Evolutionary conservation across 495 filamentous ascomycete genomes (phyloP).

Genomic region (Entonaema liquescens): DNA sequence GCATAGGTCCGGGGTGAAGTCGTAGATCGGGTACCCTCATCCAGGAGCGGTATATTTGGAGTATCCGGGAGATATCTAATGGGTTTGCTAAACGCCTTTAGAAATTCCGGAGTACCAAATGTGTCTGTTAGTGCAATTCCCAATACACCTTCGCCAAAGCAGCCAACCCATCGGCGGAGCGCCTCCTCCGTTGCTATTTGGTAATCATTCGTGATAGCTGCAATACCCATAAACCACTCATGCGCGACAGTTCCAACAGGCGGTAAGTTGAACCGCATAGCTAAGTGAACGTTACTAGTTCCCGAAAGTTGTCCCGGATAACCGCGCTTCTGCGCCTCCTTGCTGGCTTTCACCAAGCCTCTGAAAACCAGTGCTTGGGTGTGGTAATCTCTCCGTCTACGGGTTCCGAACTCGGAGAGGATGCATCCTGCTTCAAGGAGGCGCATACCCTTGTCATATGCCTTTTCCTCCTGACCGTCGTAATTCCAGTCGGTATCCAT

Average conservation of each 20-base stretch:
- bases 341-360: slow-evolving; percentile 77
- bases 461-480: slow-evolving; percentile 82
- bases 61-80: slow-evolving; percentile 45
- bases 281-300: slow-evolving; percentile 96
- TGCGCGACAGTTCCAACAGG: slow-evolving; percentile 96
- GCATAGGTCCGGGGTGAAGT: slow-evolving; percentile 71
- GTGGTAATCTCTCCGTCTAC: slow-evolving; percentile 88
- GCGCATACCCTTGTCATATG: slow-evolving; percentile 75
- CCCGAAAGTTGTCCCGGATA: slow-evolving; percentile 78
- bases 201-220: slow-evolving; percentile 89
- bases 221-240: slow-evolving; percentile 99
- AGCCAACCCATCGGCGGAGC: slow-evolving; percentile 85
- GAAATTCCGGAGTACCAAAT: slow-evolving; percentile 91
- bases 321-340: slow-evolving; percentile 68
- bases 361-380: slow-evolving; percentile 92
- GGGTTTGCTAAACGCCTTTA: slow-evolving; percentile 80
- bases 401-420: slow-evolving; percentile 92
- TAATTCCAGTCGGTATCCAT: slow-evolving; percentile 90
- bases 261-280: slow-evolving; percentile 83
- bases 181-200: slow-evolving; percentile 81
- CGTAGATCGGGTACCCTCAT: slow-evolving; percentile 20
- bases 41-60: slow-evolving; percentile 11
- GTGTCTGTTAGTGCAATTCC: slow-evolving; percentile 97
- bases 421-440: slow-evolving; percentile 84
- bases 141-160: slow-evolving; percentile 90